These are phyloP conservation scores for Byssothecium circinans DNA, from an alignment of 2,329 filamentous ascomycete genomes.

Conservation along the genomic window DNA sequence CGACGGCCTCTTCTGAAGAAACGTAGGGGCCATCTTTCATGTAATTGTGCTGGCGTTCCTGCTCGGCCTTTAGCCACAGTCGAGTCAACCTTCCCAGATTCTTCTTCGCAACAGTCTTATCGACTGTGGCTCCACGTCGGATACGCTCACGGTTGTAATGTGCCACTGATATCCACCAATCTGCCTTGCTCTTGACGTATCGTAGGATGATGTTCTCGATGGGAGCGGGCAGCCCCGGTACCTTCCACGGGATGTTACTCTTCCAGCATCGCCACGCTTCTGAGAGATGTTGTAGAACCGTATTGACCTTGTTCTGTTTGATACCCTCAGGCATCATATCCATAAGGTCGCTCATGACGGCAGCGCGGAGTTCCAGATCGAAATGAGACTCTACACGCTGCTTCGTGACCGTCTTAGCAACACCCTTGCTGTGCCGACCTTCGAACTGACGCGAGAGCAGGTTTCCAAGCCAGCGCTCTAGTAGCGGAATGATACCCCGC, in stretches of 20 bases:
- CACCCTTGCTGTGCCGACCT: conserved; percentile 96
- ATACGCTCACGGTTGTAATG: conserved; percentile 99
- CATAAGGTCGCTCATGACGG: conserved; percentile 98
- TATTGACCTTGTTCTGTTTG: conserved; percentile 99
- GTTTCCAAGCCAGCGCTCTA: conserved; percentile 97
- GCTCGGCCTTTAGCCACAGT: conserved; percentile 96
- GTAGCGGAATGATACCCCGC: conserved; percentile 93
- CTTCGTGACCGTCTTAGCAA: conserved; percentile 98
- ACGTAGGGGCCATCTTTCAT: conserved; percentile 99
- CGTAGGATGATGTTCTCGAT: conserved; percentile 99
- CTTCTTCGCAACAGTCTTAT: conserved; percentile 99
- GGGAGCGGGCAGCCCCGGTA: conserved; percentile 90
- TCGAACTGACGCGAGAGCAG: conserved; percentile 96
- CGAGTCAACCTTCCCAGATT: conserved; percentile 92
- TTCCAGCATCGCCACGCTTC: conserved; percentile 99
- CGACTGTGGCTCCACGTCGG: conserved; percentile 90
- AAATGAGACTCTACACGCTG: conserved; percentile 99
- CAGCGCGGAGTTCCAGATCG: conserved; percentile 93
- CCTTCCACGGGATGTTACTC: conserved; percentile 99
- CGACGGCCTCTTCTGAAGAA: conserved; percentile 96
- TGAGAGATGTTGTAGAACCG: conserved; percentile 92
- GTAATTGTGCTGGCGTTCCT: conserved; percentile 98
- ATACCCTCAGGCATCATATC: conserved; percentile 99
- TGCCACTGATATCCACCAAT: conserved; percentile 99
- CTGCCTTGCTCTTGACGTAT: conserved; percentile 98